Base-by-base conservation (phyloP, 2,329 filamentous ascomycete genomes). In the Calonectria montana region DNA sequence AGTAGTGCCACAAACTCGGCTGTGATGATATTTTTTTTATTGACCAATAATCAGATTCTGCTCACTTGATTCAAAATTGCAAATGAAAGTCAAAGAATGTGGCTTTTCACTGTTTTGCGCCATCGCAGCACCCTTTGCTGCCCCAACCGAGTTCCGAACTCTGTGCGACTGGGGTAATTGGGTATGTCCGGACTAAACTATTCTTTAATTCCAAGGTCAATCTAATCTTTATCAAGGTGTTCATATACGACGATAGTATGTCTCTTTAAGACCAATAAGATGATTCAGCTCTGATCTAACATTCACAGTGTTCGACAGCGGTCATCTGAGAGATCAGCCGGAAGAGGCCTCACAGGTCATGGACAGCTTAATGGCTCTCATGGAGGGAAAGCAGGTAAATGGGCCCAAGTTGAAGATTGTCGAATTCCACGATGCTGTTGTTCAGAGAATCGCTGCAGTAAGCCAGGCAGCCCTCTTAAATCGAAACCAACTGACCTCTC, bases 241-340 rank as follows among this genome's bases (percentile, higher is more conserved):
- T 67, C 9, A 16, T 69, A 5, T 45, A 70, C 2, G 23, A 53
- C 2, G 70, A 74, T n/a, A 55, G 64, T 50, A 41, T n/a, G 48
- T 45, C n/a, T 15, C 15, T 29, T 10, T 37, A 31, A 31, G 5
- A 31, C 7, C 18, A 27, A 9, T 31, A 45, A 4, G 48, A 47
- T 12, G 10, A 21, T 21, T 21, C 7, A 13, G 23, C 13, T 7
- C 23, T 25, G 4, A 4, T 18, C 47, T 2, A 27, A 45, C 2
- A 25, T 21, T 15, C n/a, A 4, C 15, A 61, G 55, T 61, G 35
- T 61, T 61, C 25, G 31, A 61, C 23, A 15, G 39, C 4, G 55
- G 55, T 21, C 35, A 41, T 35, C 23, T 61, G 55, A 50, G 31
- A 61, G n/a, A 61, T 18, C 31, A 39, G 35, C 55, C 35, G n/a